Base-by-base conservation (phyloP, 495 filamentous ascomycete genomes). In the Penicillium ucsense region DNA sequence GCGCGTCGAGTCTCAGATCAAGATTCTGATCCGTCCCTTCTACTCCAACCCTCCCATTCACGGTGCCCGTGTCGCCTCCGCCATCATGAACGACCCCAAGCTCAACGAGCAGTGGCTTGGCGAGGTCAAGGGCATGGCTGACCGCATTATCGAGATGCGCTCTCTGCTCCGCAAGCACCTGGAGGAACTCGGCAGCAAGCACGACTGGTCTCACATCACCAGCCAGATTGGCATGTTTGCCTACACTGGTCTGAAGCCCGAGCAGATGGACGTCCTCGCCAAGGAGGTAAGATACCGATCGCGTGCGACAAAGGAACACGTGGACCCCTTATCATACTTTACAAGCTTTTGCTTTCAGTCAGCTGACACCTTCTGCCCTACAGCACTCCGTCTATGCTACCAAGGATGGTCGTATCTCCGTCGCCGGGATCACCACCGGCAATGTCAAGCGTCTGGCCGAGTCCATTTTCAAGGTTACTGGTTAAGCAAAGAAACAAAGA, bases 151-250 rank as follows among this genome's bases (percentile, higher is more conserved):
- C 64, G 86, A 81, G 65, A 98, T 98, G 92, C 87, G 92, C 50
- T 82, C 86, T 41, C 76, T 94, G 35, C 82, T 98, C 55, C 91
- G 92, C 76, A 78, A 85, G 60, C 92, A 95, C 73, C 81, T 98
- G 37, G 88, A 95, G 80, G 83, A 85, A 66, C 80, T 94, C 48
- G 92, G 91, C 56, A 89, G 84, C 74, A 88, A 88, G 77, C 89
- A 92, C 70, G 86, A 95, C 72, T 98, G 92, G 92, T 85, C 82
- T 68, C 92, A 98, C 75, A 98, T 98, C 71, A 98, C 92, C 46
- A 88, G 77, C 66, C 91, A 85, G 74, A 98, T 98, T 55, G 92
- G 92, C 71, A 98, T 98, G 92, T 98, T 98, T 62, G 91, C 91
- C 56, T 98, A 92, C 76, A 98, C 92, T 32, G 92, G 92, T 42